Percentiles rank a stretch among this genome's conserved stretches.
Evolutionary conservation across 768 basidiomycete genomes (phyloP).

Genomic region (Tremella yokohamensis): DNA sequence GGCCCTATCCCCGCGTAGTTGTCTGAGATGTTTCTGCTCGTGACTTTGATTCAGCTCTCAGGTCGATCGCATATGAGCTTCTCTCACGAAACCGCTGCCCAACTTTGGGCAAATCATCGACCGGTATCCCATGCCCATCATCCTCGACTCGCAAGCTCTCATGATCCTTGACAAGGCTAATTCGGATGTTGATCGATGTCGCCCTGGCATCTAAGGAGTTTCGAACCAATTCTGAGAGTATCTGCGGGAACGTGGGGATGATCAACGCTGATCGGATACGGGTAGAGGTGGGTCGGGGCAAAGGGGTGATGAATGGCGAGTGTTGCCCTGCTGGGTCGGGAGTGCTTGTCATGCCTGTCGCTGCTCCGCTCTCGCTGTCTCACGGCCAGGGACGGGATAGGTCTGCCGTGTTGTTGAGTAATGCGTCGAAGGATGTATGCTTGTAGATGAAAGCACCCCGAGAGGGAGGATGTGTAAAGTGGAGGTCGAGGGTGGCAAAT

Average conservation of each 20-base stretch:
- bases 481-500: constrained; percentile 4
- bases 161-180: constrained; percentile 61
- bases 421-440: too few relatives aligned
- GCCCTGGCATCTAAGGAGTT: constrained; percentile 84
- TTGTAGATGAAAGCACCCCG: too few relatives aligned
- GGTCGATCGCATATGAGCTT: background rate
- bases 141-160: constrained; percentile 85
- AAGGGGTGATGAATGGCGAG: constrained; percentile 41
- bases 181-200: constrained; percentile 63
- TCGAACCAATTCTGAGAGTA: constrained; percentile 80
- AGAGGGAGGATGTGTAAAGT: background rate
- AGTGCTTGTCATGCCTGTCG: background rate
- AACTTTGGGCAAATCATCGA: constrained; percentile 60
- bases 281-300: constrained; percentile 62
- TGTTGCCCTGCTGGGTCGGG: background rate
- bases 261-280: constrained; percentile 78
- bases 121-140: constrained; percentile 72
- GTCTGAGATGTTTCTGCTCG: constrained; percentile 10
- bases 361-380: background rate
- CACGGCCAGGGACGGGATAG: background rate
- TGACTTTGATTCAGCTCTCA: constrained; percentile 7
- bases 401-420: background rate
- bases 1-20: constrained; percentile 63
- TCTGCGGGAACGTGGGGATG: constrained; percentile 72
- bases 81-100: constrained; percentile 68